Percentiles rank a stretch among this genome's conserved stretches.
Conservation (phyloP, 208 protist genomes). For the Eutreptiella sp. region DNA sequence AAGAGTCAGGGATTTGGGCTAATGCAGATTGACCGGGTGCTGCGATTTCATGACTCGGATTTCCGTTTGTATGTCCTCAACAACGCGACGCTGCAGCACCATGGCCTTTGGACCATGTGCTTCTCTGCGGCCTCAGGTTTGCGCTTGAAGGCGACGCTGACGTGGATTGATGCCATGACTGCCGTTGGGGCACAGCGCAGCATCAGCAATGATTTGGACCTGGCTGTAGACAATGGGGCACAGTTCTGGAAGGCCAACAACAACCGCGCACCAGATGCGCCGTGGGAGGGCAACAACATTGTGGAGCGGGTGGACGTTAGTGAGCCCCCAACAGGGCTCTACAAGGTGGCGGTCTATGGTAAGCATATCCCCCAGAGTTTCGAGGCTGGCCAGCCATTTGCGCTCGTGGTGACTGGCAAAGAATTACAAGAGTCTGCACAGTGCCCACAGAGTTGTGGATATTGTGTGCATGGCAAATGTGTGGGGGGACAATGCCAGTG, state of each 20-base stretch:
- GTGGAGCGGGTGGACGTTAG: conserved; percentile 29
- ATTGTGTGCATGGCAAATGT: no score
- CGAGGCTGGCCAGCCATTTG: conserved; percentile 23
- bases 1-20: conserved; percentile 38
- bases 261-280: conserved; percentile 18
- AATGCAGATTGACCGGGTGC: conserved; percentile 37
- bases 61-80: conserved; percentile 36
- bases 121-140: no score
- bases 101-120: conserved; percentile 1
- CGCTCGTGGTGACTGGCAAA: conserved; percentile 23
- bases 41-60: conserved; percentile 27
- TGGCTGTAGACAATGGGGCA: conserved; percentile 59
- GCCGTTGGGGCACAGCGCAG: conserved; percentile 45
- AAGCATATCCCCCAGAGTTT: neutral
- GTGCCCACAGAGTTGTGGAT: conserved; percentile 1
- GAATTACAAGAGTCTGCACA: neutral
- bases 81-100: neutral
- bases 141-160: conserved; percentile 55
- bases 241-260: no score
- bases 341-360: conserved; percentile 22
- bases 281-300: conserved; percentile 23
- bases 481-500: conserved; percentile 18
- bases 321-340: neutral
- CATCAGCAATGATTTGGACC: conserved; percentile 69
- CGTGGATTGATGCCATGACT: conserved; percentile 65